Conservation (phyloP, 2,329 filamentous ascomycete genomes). For the Penicillium rolfsii region DNA sequence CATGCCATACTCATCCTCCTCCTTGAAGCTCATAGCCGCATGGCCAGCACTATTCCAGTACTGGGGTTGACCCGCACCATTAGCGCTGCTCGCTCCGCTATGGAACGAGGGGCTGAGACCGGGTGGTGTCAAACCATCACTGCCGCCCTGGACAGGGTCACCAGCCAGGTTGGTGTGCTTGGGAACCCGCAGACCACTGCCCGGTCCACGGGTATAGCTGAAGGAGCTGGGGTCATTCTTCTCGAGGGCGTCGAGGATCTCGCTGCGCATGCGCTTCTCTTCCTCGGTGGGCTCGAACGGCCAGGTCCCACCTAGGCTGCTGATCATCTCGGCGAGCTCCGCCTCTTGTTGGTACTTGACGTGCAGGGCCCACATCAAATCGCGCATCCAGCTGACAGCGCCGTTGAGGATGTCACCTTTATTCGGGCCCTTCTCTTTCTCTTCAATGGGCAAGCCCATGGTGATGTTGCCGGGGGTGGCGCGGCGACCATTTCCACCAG, state of each 20-base stretch:
- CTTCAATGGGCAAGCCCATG: conserved; percentile 87
- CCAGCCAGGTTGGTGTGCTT: conserved; percentile 91
- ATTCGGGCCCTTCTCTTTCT: conserved; percentile 98
- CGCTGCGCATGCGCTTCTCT: conserved; percentile 92
- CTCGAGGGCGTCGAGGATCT: conserved; percentile 82
- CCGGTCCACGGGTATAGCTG: conserved; percentile 79
- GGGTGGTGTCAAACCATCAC: conserved; percentile 58
- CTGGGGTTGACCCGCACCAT: conserved; percentile 55
- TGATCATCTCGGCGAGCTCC: conserved; percentile 76
- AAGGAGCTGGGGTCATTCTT: conserved; percentile 78
- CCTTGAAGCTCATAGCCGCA: conserved; percentile 77
- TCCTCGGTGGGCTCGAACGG: conserved; percentile 87
- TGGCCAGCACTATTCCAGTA: conserved; percentile 56
- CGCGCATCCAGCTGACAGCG: conserved; percentile 93
- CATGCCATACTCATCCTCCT: conserved; percentile 93
- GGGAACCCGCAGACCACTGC: conserved; percentile 85
- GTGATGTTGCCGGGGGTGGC: conserved; percentile 84
- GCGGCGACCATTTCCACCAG: conserved; percentile 79
- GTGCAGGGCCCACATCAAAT: conserved; percentile 96
- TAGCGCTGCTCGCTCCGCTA: conserved; percentile 69
- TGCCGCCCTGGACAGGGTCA: conserved; percentile 63
- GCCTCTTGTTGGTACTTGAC: conserved; percentile 87
- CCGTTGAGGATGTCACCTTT: conserved; percentile 98
- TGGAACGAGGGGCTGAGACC: conserved; percentile 71
- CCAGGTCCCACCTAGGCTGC: conserved; percentile 71